Evolutionary conservation across 495 filamentous ascomycete genomes (phyloP).

Genomic region (Massariosphaeria phaeospora): DNA sequence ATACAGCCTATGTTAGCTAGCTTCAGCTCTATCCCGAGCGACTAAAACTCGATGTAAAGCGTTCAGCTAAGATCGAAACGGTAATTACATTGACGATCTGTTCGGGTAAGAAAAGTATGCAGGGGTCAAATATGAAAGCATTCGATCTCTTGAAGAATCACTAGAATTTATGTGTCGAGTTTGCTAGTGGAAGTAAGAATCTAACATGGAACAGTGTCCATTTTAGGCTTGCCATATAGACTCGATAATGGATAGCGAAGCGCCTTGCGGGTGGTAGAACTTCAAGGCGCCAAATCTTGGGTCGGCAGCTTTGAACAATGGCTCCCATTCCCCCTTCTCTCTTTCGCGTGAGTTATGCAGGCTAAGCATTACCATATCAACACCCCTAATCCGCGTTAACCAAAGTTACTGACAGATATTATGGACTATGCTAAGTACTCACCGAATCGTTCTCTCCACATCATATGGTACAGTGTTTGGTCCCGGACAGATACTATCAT

Average conservation of each 20-base stretch:
- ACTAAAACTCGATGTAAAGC: no score
- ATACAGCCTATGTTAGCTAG: no score
- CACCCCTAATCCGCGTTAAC: background rate
- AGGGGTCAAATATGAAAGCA: no score
- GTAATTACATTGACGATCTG: no score
- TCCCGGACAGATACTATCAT: constrained; percentile 1
- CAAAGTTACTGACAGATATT: background rate
- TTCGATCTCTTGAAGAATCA: no score
- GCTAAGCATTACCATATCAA: constrained; percentile 16
- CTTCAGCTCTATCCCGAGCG: no score
- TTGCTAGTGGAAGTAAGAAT: no score
- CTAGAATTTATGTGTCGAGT: no score
- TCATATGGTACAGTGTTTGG: constrained; percentile 2
- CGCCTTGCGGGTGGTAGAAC: constrained; percentile 6
- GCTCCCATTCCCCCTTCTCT: constrained; percentile 5
- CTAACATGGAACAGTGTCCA: no score
- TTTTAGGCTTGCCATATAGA: constrained; percentile 8
- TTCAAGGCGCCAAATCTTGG: background rate
- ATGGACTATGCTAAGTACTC: background rate
- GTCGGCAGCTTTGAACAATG: constrained; percentile 7
- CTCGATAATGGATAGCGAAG: constrained; percentile 10
- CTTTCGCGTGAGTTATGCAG: constrained; percentile 13
- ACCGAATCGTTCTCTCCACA: constrained; percentile 12
- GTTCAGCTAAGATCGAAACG: no score
- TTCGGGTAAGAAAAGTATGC: no score